phyloP scores from a whole-genome alignment of 331 rosid species.

The Dryas integrifolia region DNA sequence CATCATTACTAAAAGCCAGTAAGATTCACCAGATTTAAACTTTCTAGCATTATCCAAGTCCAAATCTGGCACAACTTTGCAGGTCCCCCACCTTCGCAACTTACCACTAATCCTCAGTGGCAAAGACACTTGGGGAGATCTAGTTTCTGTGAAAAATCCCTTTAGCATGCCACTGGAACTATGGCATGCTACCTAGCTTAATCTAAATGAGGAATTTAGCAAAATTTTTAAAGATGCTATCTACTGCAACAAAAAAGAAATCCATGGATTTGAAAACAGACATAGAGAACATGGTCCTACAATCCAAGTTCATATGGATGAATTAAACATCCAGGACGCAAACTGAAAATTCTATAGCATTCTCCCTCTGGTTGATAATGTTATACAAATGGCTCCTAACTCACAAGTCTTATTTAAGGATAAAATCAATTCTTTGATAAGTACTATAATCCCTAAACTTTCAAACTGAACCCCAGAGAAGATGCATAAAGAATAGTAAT shows the following conservation, averaged over 20 bases:
- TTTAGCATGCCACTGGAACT: background rate
- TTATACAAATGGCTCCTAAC: background rate
- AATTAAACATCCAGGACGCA: background rate
- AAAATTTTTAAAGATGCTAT: background rate
- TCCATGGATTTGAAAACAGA: background rate
- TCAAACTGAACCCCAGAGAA: background rate
- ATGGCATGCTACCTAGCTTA: background rate
- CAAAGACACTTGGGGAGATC: too few species aligned
- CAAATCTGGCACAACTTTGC: too few species aligned
- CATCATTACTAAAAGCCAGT: too few species aligned
- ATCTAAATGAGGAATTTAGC: background rate
- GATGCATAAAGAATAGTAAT: slow-evolving; percentile 3
- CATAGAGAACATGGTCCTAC: background rate
- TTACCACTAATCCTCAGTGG: too few species aligned
- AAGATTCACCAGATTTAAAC: too few species aligned
- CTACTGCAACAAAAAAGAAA: background rate
- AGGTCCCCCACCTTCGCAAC: too few species aligned
- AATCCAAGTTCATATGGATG: background rate
- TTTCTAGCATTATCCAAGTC: too few species aligned
- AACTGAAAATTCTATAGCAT: background rate
- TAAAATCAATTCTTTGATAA: background rate
- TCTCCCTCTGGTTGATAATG: background rate
- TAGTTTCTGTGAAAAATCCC: too few species aligned
- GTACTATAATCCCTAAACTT: background rate
- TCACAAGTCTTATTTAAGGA: background rate